phyloP scores from a whole-genome alignment of 106 monocot genomes.

The Apostasia shenzhenica region DNA sequence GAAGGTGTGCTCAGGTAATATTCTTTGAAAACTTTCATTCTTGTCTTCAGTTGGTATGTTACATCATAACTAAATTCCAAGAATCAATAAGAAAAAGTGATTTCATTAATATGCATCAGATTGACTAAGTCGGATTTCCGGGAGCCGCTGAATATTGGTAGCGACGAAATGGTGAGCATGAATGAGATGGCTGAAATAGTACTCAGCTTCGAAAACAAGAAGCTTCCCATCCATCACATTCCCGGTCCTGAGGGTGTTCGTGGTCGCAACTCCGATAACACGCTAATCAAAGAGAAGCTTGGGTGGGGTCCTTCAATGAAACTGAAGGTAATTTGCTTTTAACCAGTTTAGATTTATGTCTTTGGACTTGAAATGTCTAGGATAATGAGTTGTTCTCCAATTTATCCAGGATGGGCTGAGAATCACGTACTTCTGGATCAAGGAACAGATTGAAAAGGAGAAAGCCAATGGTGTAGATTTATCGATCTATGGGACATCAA shows the following conservation, averaged over 20 bases:
- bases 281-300: constrained; percentile 86
- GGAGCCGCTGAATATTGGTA: constrained; percentile 88
- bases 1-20: constrained; percentile 83
- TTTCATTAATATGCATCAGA: constrained; percentile 12
- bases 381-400: constrained; percentile 1
- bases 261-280: constrained; percentile 91
- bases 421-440: constrained; percentile 95
- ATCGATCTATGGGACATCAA: constrained; percentile 73
- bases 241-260: constrained; percentile 97
- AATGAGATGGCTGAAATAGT: constrained; percentile 93
- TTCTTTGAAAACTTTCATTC: neutral
- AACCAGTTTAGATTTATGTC: neutral
- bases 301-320: constrained; percentile 95
- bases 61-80: neutral
- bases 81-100: neutral
- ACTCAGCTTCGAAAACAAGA: constrained; percentile 79
- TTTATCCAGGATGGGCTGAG: constrained; percentile 75
- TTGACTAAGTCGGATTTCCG: constrained; percentile 87
- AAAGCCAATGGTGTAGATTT: constrained; percentile 55
- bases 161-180: constrained; percentile 98
- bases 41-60: too few species aligned
- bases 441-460: constrained; percentile 90
- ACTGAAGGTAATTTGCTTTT: constrained; percentile 43
- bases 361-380: neutral
- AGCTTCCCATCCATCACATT: constrained; percentile 94